phyloP scores from a whole-genome alignment of 2,329 filamentous ascomycete species.

The Colletotrichum gigasporum region DNA sequence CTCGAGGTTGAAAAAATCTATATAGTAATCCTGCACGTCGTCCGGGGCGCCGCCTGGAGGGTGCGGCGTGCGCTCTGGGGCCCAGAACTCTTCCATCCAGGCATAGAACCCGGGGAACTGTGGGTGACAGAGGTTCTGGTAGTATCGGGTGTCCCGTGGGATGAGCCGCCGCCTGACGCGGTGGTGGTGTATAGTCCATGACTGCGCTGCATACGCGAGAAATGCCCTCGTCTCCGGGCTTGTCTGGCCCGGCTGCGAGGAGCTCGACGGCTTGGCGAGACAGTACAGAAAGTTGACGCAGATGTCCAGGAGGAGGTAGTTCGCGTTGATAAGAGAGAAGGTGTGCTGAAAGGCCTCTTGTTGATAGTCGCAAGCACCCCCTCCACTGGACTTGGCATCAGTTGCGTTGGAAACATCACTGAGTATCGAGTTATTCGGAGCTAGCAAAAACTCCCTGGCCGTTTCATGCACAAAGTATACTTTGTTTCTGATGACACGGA shows the following conservation, averaged over 20 bases:
- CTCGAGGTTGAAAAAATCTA: background rate
- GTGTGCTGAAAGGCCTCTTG: background rate
- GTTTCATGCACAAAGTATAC: constrained; percentile 37
- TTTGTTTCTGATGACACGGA: constrained; percentile 31
- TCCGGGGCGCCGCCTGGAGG: background rate
- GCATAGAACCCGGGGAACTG: background rate
- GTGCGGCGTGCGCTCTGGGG: background rate
- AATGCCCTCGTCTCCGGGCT: background rate
- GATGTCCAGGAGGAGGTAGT: background rate
- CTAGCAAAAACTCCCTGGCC: constrained; percentile 35
- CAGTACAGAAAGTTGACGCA: constrained; percentile 1
- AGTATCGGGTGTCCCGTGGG: background rate
- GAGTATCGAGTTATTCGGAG: background rate
- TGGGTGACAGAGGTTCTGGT: constrained; percentile 23
- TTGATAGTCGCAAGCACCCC: background rate
- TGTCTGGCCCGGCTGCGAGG: background rate
- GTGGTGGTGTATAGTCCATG: background rate
- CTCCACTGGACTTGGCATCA: too few species aligned
- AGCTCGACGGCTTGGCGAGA: background rate
- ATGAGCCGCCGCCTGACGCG: background rate
- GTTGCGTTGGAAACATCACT: too few species aligned
- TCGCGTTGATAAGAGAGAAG: background rate
- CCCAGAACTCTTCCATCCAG: constrained; percentile 7
- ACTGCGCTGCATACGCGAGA: background rate
- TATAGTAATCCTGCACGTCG: background rate